These are phyloP conservation scores for Populus pruinosa DNA, from an alignment of 345 rosid genomes.

Conservation along the genomic window DNA sequence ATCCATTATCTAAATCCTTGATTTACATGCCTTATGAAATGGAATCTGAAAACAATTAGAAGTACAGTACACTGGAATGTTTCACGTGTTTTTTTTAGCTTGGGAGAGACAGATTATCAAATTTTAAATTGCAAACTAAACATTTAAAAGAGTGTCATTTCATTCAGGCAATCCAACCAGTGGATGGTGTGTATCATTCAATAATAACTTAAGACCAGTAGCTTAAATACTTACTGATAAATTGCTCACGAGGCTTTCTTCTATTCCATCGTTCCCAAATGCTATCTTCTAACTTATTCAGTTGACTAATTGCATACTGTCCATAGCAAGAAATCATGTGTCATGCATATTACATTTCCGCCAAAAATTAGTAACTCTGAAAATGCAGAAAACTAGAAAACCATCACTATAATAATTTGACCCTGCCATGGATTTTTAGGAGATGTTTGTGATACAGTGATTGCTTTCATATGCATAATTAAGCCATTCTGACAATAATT, in stretches of 20 bases:
- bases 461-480: too few species aligned
- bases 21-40: too few species aligned
- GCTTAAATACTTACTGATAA: constrained; percentile 52
- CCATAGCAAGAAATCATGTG: constrained; percentile 14
- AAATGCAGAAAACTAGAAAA: constrained; percentile 4
- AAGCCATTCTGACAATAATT: too few species aligned
- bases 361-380: not conserved
- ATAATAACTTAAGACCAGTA: not conserved
- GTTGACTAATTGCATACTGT: constrained; percentile 95
- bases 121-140: too few species aligned
- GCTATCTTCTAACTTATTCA: constrained; percentile 89
- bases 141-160: too few species aligned
- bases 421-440: too few species aligned
- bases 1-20: too few species aligned
- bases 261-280: constrained; percentile 77
- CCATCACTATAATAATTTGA: not conserved
- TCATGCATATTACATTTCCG: not conserved
- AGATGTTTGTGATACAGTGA: too few species aligned
- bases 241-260: constrained; percentile 59
- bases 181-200: not conserved
- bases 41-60: too few species aligned
- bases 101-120: too few species aligned
- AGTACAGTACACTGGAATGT: not conserved
- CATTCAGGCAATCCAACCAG: not conserved
- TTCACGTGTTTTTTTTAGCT: too few species aligned